Base-by-base conservation (phyloP, 2,329 filamentous ascomycete genomes). In the Rutstroemia sp. region DNA sequence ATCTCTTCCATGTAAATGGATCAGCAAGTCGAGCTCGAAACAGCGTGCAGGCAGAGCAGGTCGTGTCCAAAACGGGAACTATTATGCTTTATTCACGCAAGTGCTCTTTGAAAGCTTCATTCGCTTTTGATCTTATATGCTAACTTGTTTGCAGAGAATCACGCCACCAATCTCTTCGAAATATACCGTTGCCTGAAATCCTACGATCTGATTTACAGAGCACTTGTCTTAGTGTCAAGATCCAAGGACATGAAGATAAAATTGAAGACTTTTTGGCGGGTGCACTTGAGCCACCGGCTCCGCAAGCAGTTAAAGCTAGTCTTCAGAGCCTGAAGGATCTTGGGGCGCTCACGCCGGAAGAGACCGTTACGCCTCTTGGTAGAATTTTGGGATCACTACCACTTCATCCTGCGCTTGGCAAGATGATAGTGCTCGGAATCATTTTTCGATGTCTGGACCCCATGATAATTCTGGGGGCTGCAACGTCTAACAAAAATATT, bases 1-100 rank as follows among this genome's bases (percentile, higher is more conserved):
- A 49, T 89, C 87, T 65, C 81, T 97, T 2, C 86, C 90, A 62
- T 92, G 96, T 73, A 90, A 88, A 0, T 99, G 92, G 91, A 91
- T 91, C 0, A 96, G 92, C 1, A 83, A 85, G 44, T 91, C 92
- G 2, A 92, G 91, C 6, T 95, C 90, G 69, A 95, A 96, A 71
- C 94, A 99, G 70, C 84, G 94, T 21, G 84, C 90, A 54, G 94
- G 94, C 66, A 86, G 94, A 74, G 94, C 94, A 23, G 94, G 94
- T 66, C 85, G 94, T 79, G 92, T 97, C 0, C 83, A 89, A 54
- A 87, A 88, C 27, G 94, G 94, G 54, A 83, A 82, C 62, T 97
- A 92, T 77, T 99, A 94, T 77, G 87, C 92, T 50, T 77, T 99
- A 0, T 97, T 87, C 67, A 96, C 94, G 0, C 84, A 96, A 96